Evolutionary conservation across 306 rosid species (phyloP).

Genomic region (Leucaena leucocephala): DNA sequence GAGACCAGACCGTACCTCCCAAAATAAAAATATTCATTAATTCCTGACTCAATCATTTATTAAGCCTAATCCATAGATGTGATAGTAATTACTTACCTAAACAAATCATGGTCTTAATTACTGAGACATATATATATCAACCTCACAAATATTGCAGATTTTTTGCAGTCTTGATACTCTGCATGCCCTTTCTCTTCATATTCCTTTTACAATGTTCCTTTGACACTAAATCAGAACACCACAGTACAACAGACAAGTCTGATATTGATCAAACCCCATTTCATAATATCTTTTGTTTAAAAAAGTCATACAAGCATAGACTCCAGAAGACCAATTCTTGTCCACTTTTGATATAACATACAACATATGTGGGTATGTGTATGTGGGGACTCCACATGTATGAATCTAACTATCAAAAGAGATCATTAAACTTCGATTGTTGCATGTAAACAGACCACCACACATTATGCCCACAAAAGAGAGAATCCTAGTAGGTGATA

Average conservation of each 20-base stretch:
- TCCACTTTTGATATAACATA: background rate
- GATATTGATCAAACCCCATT: background rate
- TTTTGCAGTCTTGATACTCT: background rate
- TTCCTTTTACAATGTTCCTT: background rate
- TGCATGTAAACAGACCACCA: background rate
- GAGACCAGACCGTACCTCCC: background rate
- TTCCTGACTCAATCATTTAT: background rate
- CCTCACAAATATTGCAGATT: background rate
- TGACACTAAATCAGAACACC: background rate
- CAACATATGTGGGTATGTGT: background rate
- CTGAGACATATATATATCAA: background rate
- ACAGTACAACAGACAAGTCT: background rate
- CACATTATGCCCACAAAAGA: background rate
- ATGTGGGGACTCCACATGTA: background rate
- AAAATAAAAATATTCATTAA: background rate
- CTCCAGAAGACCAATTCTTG: background rate
- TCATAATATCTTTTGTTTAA: background rate
- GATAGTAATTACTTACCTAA: background rate
- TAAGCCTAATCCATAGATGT: background rate
- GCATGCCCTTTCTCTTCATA: background rate
- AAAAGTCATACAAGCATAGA: background rate
- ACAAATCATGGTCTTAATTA: background rate
- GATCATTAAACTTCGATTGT: background rate
- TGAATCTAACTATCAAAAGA: background rate
- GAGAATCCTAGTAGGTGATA: too few species aligned